These are phyloP conservation scores for Crithidia mellificae DNA, from an alignment of 208 protist genomes.

Conservation along the genomic window DNA sequence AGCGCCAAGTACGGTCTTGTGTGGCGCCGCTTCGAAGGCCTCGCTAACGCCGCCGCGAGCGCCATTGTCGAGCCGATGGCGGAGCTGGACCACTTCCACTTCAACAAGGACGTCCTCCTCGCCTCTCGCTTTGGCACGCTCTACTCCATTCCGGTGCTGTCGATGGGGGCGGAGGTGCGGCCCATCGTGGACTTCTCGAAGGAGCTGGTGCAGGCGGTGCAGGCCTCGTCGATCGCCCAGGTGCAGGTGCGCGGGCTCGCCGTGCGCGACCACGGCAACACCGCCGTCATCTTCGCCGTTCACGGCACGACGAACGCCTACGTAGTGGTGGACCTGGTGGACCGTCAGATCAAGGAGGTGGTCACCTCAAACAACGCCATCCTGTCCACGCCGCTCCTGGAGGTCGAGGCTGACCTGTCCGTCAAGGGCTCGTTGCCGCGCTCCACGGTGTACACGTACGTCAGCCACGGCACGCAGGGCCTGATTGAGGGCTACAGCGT, in stretches of 20 bases:
- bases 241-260: constrained; percentile 44
- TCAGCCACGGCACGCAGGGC: constrained; percentile 37
- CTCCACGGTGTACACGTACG: constrained; percentile 45
- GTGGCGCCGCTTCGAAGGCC: constrained; percentile 78
- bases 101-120: constrained; percentile 69
- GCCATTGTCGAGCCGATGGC: constrained; percentile 52
- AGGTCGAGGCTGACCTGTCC: constrained; percentile 41
- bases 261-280: constrained; percentile 26
- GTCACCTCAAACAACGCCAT: constrained; percentile 19
- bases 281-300: constrained; percentile 25
- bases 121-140: constrained; percentile 65
- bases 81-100: constrained; percentile 76
- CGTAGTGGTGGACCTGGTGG: constrained; percentile 27
- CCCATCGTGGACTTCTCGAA: constrained; percentile 62
- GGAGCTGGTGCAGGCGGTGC: constrained; percentile 38
- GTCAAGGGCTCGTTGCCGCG: constrained; percentile 34
- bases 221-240: constrained; percentile 42
- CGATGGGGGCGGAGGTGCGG: constrained; percentile 52
- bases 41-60: constrained; percentile 47
- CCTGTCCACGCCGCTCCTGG: constrained; percentile 28
- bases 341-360: constrained; percentile 11
- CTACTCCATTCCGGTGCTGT: constrained; percentile 62
- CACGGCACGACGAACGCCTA: constrained; percentile 19
- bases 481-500: constrained; percentile 63
- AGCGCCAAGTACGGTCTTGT: constrained; percentile 34